Base-by-base conservation (phyloP, 164 flowering plant species). In the Aristolochia fimbriata region DNA sequence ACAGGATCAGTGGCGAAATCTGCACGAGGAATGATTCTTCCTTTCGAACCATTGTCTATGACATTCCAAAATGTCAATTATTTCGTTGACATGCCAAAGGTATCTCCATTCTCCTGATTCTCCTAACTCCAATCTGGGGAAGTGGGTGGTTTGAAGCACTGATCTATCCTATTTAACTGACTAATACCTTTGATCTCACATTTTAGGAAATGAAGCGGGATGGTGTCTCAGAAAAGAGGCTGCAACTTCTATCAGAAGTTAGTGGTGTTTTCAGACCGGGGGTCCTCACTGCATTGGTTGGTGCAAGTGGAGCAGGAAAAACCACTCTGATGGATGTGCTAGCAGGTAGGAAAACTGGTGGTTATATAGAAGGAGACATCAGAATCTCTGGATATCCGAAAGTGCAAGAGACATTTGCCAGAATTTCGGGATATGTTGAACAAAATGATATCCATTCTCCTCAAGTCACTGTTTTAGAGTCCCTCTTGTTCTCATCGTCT, bases 261-360 rank as follows among this genome's bases (percentile, higher is more conserved):
- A 85, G 93, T 56, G 98, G 98, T 21, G 87, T 81, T 16, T 92
- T 92, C 74, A 80, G 89, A 21, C 98, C 98, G 5, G 98, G 98
- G 67, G 91, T 85, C 66, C 96, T 92, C 61, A 92, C 98, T 27
- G 98, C 96, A 64, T 76, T 92, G 69, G 90, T 92, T 62, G 96
- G 98, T n/a, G 72, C 93, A 53, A 92, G 95, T 77, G 98, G 98
- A 33, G 96, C 98, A 0, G 98, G 98, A 16, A 91, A 91, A 72
- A 91, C 98, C 2, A 91, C 98, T 17, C 68, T 91, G 68, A 88
- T 91, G 98, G 98, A 91, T 72, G 96, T 88, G 47, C 88, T 91
- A n/a, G 92, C 96, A 27, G 95, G 98, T n/a, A 75, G 98, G 63
- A 92, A 92, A 74, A 88, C 98, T 48, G 87, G 93, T 64, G 98